Evolutionary conservation across 768 basidiomycete genomes (phyloP).

Genomic region (Hygrophoropsis aurantiaca): DNA sequence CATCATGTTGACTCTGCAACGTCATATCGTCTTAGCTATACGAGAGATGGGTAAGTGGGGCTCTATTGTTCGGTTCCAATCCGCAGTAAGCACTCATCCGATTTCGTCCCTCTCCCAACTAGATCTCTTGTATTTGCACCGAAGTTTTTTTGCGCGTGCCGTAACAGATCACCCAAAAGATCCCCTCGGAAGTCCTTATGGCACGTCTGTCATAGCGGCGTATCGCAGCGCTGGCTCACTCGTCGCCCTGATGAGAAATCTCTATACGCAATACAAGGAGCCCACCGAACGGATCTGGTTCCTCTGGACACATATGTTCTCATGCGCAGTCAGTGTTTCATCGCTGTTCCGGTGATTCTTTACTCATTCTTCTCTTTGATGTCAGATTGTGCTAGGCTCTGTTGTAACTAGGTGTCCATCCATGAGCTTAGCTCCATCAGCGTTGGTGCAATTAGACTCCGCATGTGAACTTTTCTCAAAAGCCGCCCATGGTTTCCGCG

Average conservation of each 20-base stretch:
- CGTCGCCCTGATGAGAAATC: conserved; percentile 67
- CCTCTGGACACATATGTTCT: conserved; percentile 49
- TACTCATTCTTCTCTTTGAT: conserved; percentile 1
- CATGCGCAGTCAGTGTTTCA: conserved; percentile 53
- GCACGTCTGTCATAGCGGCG: conserved; percentile 71
- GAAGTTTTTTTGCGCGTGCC: conserved; percentile 73
- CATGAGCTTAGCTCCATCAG: conserved; percentile 75
- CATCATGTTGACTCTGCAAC: conserved; percentile 51
- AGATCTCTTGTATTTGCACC: conserved; percentile 72
- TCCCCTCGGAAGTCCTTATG: conserved; percentile 70
- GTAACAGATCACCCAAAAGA: conserved; percentile 74
- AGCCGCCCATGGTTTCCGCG: conserved; percentile 63
- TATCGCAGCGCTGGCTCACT: conserved; percentile 73
- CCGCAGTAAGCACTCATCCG: conserved; percentile 5
- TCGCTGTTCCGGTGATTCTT: conserved; percentile 13
- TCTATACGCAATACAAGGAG: conserved; percentile 63
- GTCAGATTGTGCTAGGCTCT: conserved; percentile 65
- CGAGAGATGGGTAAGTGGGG: conserved; percentile 62
- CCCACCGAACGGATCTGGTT: conserved; percentile 66
- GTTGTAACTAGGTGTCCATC: conserved; percentile 79
- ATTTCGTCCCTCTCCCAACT: conserved; percentile 4
- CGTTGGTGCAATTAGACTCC: conserved; percentile 70
- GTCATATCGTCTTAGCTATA: conserved; percentile 68
- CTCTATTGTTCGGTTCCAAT: not conserved
- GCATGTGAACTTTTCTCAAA: conserved; percentile 75